Base-by-base conservation (phyloP, 768 basidiomycete genomes). In the Suillus discolor region DNA sequence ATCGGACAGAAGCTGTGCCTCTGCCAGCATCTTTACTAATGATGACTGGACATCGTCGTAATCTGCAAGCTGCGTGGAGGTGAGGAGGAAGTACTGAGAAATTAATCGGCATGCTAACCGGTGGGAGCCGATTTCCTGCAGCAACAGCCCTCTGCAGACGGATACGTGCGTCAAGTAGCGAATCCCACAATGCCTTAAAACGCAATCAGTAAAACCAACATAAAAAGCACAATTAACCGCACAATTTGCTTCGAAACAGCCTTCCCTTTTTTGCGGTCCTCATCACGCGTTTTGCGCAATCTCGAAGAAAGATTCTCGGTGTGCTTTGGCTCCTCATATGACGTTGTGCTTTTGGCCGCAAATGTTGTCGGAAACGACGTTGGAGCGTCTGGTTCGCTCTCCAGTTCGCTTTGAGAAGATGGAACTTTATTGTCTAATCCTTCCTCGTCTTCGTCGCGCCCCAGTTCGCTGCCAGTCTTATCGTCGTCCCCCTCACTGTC, bases 161-260 rank as follows among this genome's bases (percentile, higher is more conserved):
- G 74, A 99, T 99, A 42, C 97, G 87, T n/a, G 92, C 87, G 73
- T 97, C 93, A 36, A 98, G 83, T 44, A 98, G 81, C 6, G 84
- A 82, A 75, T 98, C 94, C 92, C 94, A 97, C 42, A 96, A 77
- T 3, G 83, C 81, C 95, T 98, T 28, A 25, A 65, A 31, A 63
- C 12, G 38, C 60, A 38, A 51, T 61, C 34, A 49, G 64, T 57
- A 54, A 60, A 59, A 66, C 68, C 57, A 55, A 69, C 57, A 18
- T n/a, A 62, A 59, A 41, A 31, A 57, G 49, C 34, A 2, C 61
- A 31, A 63, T 60, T 68, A 61, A 57, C 60, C 92, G 65, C 71
- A 92, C 97, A 63, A 95, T 85, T 79, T 99, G 97, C 67, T 85
- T 86, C 57, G 87, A 83, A 62, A 98, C 88, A 7, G 92, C 94